Conservation (phyloP, 495 filamentous ascomycete genomes). For the Achaetomiella virescens region DNA sequence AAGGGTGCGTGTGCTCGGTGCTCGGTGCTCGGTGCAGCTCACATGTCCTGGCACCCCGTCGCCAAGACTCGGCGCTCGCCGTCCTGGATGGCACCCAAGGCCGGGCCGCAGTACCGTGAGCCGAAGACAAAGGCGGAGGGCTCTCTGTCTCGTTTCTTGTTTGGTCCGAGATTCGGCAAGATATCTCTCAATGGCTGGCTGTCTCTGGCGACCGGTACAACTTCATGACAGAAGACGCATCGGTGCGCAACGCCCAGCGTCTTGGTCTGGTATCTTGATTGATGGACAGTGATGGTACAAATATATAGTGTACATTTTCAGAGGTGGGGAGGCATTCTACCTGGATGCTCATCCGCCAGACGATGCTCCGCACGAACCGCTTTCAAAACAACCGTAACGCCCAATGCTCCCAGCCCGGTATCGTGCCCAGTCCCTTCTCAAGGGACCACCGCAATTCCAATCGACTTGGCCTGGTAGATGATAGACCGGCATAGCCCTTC, state of each 20-base stretch:
- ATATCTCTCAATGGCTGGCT: background rate
- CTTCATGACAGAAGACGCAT: too few species aligned
- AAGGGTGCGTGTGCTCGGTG: background rate
- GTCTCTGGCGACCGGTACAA: too few species aligned
- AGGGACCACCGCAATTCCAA: conserved; percentile 74
- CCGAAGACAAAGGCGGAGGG: background rate
- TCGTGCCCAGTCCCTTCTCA: conserved; percentile 31
- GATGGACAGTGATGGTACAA: background rate
- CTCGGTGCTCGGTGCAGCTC: conserved; percentile 2
- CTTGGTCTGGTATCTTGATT: background rate
- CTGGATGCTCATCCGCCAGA: background rate
- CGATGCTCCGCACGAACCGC: conserved; percentile 7
- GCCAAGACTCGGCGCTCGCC: background rate
- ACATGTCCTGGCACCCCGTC: background rate
- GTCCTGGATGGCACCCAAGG: background rate
- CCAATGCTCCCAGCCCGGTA: conserved; percentile 9
- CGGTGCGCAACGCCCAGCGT: too few species aligned
- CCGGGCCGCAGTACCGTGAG: background rate
- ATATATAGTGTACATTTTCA: conserved; percentile 4
- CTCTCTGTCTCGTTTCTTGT: background rate
- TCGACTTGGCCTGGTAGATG: conserved; percentile 80
- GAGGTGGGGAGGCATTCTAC: background rate
- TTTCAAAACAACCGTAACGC: conserved; percentile 26
- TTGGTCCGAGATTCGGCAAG: background rate
- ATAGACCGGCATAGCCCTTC: conserved; percentile 80